Evolutionary conservation across 2,329 filamentous ascomycete species (phyloP), one percentile per base, ranked within the genome.

Genomic region (Fusarium sp.): DNA sequence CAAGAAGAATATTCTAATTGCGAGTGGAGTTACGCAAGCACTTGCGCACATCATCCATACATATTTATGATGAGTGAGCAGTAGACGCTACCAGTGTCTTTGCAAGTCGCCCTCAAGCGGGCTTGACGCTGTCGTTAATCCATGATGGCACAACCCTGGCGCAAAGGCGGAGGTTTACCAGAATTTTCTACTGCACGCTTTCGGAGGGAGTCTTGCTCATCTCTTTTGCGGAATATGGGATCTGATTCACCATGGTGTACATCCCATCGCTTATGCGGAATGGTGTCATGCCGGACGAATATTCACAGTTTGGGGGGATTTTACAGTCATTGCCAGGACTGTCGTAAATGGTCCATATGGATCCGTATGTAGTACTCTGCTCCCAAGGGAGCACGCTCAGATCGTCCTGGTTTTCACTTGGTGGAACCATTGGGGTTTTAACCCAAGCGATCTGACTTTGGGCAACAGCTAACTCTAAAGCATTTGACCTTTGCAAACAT

Each of bases 281-380:
- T 47, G 43, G 32, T 17, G n/a, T 19, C 24, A 24, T 19, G 49
- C 40, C 48, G 44, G 52, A 46, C 32, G 48, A 50, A 50, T 53
- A 56, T 54, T 65, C 34, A 50, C 20, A 40, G 50, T 24, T 43
- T 40, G 47, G 51, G 63, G 59, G 67, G 58, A 54, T 53, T 36
- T 40, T 36, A 26, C 59, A 51, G 60, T 51, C 38, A 45, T 58
- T 48, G 30, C 24, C 32, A 34, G 28, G 46, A 44, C 51, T 62
- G 63, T 75, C 75, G 75, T 77, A 79, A 78, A 77, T 74, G 44
- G 77, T 78, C 76, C 76, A 67, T 58, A 68, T 68, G 76, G 76
- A 77, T 77, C 65, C 72, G 70, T 78, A 78, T 77, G 68, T 78
- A 78, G 76, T 74, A 73, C 64, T 69, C 59, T 68, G 61, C 60